Conservation (phyloP, 2,329 filamentous ascomycete species). For the Alternaria conjuncta region DNA sequence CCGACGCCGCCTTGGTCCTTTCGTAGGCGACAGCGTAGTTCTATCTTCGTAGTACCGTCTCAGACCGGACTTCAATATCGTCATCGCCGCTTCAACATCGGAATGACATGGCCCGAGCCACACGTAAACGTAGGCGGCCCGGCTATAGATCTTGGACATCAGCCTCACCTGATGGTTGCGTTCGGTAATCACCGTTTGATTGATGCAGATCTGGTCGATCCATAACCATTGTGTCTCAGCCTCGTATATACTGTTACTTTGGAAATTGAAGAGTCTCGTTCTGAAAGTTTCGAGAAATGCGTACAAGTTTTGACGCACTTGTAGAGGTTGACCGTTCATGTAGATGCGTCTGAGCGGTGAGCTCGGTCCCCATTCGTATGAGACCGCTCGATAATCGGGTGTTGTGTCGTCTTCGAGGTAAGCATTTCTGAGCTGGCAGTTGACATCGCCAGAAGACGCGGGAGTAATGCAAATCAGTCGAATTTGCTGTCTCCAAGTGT, state of each 20-base stretch:
- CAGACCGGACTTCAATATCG: neutral
- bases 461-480: neutral
- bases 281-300: neutral
- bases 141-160: slow-evolving; percentile 1
- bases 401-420: neutral
- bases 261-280: neutral
- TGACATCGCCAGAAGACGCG: neutral
- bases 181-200: neutral
- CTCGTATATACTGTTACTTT: neutral
- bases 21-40: neutral
- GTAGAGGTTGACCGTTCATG: neutral
- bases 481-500: neutral
- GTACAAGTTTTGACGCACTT: neutral
- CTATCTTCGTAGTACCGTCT: neutral
- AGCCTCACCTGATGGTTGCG: slow-evolving; percentile 6
- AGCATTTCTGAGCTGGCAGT: neutral
- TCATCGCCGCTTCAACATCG: neutral
- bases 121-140: neutral
- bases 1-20: neutral
- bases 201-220: slow-evolving; percentile 4
- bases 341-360: neutral
- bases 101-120: slow-evolving; percentile 2
- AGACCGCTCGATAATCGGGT: neutral
- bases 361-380: neutral
- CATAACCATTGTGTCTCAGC: slow-evolving; percentile 3